A percentile compares a stretch with the other conserved stretches of the same genome.
Evolutionary conservation across 73 alveolate species (phyloP).

Genomic region (Stentor coeruleus): DNA sequence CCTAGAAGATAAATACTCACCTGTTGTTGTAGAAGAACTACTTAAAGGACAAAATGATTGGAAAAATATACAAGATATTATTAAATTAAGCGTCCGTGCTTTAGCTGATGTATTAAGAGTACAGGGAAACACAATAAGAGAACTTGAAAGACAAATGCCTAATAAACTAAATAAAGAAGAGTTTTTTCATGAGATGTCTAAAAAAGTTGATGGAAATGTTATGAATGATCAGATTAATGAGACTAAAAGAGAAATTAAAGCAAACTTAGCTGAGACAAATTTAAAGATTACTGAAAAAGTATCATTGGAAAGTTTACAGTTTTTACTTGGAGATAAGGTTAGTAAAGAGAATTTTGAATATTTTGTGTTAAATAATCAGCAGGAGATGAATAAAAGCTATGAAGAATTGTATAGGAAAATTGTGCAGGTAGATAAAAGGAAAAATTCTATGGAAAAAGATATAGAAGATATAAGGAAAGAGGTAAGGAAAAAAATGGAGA

Average conservation of each 20-base stretch:
- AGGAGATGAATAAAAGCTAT: background rate
- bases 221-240: background rate
- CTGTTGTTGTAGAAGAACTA: constrained; percentile 37
- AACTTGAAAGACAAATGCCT: constrained; percentile 40
- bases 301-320: background rate
- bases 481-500: background rate
- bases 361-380: background rate
- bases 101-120: constrained; percentile 31
- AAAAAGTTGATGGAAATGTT: background rate
- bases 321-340: background rate
- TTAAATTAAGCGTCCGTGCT: constrained; percentile 34
- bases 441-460: background rate
- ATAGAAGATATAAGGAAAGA: background rate
- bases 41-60: constrained; percentile 33
- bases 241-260: background rate
- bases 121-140: constrained; percentile 33
- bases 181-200: background rate
- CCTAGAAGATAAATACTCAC: background rate
- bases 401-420: background rate
- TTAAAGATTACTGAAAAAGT: background rate
- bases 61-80: constrained; percentile 43
- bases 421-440: background rate
- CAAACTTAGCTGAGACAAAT: background rate
- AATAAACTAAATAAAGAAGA: background rate
- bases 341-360: background rate